Evolutionary conservation across 495 filamentous ascomycete species (phyloP).

Genomic region (Annulohypoxylon nitens): DNA sequence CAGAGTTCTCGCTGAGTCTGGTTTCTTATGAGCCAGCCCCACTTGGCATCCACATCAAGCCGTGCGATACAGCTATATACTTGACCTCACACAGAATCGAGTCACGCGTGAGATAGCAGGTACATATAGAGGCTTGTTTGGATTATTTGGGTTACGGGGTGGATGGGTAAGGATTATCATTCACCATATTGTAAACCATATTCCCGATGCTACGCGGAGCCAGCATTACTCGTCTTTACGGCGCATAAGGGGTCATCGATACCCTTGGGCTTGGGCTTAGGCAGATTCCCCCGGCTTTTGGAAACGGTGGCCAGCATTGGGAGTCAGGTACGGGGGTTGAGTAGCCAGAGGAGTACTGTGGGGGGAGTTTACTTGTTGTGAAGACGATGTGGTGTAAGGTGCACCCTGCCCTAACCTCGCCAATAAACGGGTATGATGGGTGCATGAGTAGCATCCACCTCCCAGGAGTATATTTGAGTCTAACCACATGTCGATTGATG

Average conservation of each 20-base stretch:
- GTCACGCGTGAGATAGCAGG: slow-evolving; percentile 18
- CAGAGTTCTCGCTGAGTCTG: slow-evolving; percentile 63
- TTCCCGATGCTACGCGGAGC: slow-evolving; percentile 1
- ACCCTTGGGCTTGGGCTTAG: background rate
- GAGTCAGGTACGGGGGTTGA: slow-evolving; percentile 1
- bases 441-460: slow-evolving; percentile 4
- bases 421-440: background rate
- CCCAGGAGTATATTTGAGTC: slow-evolving; percentile 11
- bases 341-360: slow-evolving; percentile 1
- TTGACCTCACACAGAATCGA: background rate
- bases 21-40: slow-evolving; percentile 56
- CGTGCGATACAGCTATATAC: slow-evolving; percentile 10
- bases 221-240: slow-evolving; percentile 12
- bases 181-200: background rate
- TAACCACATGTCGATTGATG: slow-evolving; percentile 1
- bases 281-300: slow-evolving; percentile 12
- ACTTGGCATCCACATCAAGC: slow-evolving; percentile 7
- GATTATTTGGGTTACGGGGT: slow-evolving; percentile 14
- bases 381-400: slow-evolving; percentile 7
- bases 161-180: slow-evolving; percentile 14
- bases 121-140: slow-evolving; percentile 1
- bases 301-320: slow-evolving; percentile 12
- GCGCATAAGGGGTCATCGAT: background rate
- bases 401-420: slow-evolving; percentile 7
- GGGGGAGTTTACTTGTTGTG: background rate